Conservation (phyloP, 2,329 filamentous ascomycete species). For the Juglanconis sp. region DNA sequence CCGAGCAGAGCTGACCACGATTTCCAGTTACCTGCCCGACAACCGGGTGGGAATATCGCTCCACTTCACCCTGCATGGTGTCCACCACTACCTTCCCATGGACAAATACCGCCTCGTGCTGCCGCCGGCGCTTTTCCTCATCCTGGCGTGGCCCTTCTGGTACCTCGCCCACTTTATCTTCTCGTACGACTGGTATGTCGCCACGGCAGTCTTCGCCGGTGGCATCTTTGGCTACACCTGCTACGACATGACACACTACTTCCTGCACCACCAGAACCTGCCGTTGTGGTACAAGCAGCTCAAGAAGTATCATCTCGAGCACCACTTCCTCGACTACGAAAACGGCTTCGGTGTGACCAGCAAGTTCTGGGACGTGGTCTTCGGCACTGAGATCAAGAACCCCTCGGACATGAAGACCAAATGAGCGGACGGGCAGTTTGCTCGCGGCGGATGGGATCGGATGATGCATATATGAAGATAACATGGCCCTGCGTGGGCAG, state of each 20-base stretch:
- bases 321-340: conserved; percentile 97
- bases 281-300: conserved; percentile 85
- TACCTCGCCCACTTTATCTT: conserved; percentile 81
- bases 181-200: conserved; percentile 80
- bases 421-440: conserved; percentile 15
- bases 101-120: conserved; percentile 96
- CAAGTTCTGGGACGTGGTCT: conserved; percentile 90
- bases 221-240: conserved; percentile 93
- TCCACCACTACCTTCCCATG: conserved; percentile 99
- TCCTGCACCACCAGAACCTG: conserved; percentile 91
- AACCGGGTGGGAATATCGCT: conserved; percentile 81
- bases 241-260: conserved; percentile 98
- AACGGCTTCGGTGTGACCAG: conserved; percentile 96
- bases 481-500: neutral
- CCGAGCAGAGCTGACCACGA: neutral
- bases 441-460: neutral
- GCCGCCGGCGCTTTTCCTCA: conserved; percentile 84
- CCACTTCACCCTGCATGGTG: conserved; percentile 93
- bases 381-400: conserved; percentile 73
- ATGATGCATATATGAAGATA: neutral
- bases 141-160: conserved; percentile 87
- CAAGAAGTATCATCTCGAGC: conserved; percentile 96
- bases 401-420: conserved; percentile 34
- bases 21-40: conserved; percentile 75
- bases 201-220: conserved; percentile 75